phyloP scores from a whole-genome alignment of 2,329 filamentous ascomycete genomes.

The Neophaeococcomyces aloes region DNA sequence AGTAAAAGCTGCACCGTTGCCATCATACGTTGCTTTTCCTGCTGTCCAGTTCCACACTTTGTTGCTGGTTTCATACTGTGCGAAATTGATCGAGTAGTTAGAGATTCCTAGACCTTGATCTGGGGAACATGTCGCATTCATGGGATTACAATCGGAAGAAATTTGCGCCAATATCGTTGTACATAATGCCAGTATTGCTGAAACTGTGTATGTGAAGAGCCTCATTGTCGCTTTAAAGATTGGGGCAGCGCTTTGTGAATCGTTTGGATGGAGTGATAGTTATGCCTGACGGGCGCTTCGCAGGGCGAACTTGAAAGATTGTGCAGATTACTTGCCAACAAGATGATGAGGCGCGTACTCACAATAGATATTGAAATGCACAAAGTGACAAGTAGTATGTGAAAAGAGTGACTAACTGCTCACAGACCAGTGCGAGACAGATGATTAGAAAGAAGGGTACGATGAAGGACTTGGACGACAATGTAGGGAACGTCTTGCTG shows the following conservation, averaged over 20 bases:
- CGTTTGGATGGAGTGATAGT: no score
- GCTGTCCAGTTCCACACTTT: slow-evolving; percentile 59
- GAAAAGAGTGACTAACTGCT: slow-evolving; percentile 6
- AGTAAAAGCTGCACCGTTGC: slow-evolving; percentile 59
- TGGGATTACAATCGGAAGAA: slow-evolving; percentile 65
- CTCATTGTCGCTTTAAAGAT: neutral
- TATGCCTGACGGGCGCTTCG: no score
- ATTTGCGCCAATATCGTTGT: slow-evolving; percentile 58
- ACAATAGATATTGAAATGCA: neutral
- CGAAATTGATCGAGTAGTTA: slow-evolving; percentile 41
- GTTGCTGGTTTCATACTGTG: slow-evolving; percentile 44
- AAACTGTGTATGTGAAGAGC: neutral
- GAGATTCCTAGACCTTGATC: slow-evolving; percentile 59
- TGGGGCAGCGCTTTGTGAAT: no score
- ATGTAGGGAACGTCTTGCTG: neutral
- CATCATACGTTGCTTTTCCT: slow-evolving; percentile 52
- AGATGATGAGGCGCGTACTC: slow-evolving; percentile 6
- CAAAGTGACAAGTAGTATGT: neutral
- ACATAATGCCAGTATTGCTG: slow-evolving; percentile 29
- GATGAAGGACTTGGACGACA: slow-evolving; percentile 4
- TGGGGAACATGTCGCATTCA: slow-evolving; percentile 57
- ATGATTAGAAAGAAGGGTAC: neutral
- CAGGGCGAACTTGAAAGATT: no score
- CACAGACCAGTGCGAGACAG: slow-evolving; percentile 6
- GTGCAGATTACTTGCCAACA: no score